Percentiles rank a stretch among this genome's conserved stretches.
Conservation (phyloP, 2,329 filamentous ascomycete genomes). For the Pseudogymnoascus sp. region DNA sequence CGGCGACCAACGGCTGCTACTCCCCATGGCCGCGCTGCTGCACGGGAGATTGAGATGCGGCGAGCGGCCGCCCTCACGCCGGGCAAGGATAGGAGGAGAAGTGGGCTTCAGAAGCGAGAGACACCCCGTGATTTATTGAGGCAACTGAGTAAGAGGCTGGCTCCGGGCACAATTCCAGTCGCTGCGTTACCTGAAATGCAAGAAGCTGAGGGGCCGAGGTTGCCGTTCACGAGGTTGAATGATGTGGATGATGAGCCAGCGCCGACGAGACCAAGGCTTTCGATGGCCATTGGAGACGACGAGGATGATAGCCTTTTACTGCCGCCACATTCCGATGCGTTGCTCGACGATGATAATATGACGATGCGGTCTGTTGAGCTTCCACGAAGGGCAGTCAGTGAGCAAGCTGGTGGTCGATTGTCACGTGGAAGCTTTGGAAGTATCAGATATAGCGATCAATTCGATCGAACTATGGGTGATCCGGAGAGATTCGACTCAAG, state of each 20-base stretch:
- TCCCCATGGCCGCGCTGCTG: conserved; percentile 56
- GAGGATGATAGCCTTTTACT: conserved; percentile 37
- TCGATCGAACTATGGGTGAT: conserved; percentile 28
- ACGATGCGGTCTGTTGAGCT: conserved; percentile 56
- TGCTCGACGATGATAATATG: conserved; percentile 52
- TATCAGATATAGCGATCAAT: conserved; percentile 48
- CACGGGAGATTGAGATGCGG: conserved; percentile 51
- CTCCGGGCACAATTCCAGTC: conserved; percentile 33
- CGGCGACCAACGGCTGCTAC: conserved; percentile 33
- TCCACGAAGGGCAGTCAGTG: conserved; percentile 45
- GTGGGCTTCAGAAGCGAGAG: conserved; percentile 49
- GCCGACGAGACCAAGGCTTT: conserved; percentile 47
- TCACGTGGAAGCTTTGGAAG: conserved; percentile 45
- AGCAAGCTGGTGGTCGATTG: conserved; percentile 39
- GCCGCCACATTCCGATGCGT: conserved; percentile 47
- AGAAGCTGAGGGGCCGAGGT: conserved; percentile 10
- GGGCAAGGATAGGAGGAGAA: conserved; percentile 51
- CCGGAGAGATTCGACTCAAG: conserved; percentile 24
- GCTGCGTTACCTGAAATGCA: conserved; percentile 24
- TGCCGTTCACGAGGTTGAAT: conserved; percentile 24
- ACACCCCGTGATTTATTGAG: conserved; percentile 49
- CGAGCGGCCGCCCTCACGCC: conserved; percentile 55
- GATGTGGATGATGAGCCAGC: conserved; percentile 36
- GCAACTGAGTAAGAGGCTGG: conserved; percentile 48
- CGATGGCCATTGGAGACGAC: conserved; percentile 46